phyloP scores from a whole-genome alignment of 129 eudicot genomes.

The Solidago caesia region DNA sequence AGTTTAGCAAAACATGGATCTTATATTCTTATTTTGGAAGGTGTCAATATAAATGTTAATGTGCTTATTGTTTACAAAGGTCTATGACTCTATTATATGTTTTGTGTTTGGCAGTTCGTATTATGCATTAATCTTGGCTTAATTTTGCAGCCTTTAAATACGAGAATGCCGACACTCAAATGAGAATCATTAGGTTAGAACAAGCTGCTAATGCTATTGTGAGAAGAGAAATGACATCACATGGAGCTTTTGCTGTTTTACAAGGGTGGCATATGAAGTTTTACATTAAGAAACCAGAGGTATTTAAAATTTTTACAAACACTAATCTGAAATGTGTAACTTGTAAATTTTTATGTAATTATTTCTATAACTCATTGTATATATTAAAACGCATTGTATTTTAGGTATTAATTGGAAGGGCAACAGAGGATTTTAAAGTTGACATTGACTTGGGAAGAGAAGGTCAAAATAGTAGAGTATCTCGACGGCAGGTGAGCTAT shows the following conservation, averaged over 20 bases:
- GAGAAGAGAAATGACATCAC: conserved; percentile 52
- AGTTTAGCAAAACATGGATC: conserved; percentile 9
- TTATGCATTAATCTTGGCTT: neutral
- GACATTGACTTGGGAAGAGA: conserved; percentile 78
- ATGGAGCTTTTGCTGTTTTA: conserved; percentile 69
- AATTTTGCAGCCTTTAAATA: conserved; percentile 49
- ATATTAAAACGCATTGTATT: conserved; percentile 9
- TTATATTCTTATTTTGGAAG: neutral
- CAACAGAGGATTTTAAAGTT: conserved; percentile 54
- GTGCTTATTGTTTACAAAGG: neutral
- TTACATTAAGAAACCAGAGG: conserved; percentile 63
- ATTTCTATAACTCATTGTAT: neutral
- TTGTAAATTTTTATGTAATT: neutral
- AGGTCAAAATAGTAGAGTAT: conserved; percentile 48
- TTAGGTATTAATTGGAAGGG: conserved; percentile 71
- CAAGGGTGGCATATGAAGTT: conserved; percentile 52
- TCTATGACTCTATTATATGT: neutral
- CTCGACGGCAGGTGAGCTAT: conserved; percentile 65
- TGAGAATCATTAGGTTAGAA: conserved; percentile 60
- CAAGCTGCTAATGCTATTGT: conserved; percentile 49
- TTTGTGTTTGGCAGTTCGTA: neutral
- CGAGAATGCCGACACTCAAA: conserved; percentile 43
- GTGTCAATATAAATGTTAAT: too few relatives aligned
- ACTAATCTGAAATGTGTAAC: conserved; percentile 3
- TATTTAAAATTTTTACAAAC: conserved; percentile 17